Conservation (phyloP, 1,284 basidiomycete genomes). For the Pascua guehoae region DNA sequence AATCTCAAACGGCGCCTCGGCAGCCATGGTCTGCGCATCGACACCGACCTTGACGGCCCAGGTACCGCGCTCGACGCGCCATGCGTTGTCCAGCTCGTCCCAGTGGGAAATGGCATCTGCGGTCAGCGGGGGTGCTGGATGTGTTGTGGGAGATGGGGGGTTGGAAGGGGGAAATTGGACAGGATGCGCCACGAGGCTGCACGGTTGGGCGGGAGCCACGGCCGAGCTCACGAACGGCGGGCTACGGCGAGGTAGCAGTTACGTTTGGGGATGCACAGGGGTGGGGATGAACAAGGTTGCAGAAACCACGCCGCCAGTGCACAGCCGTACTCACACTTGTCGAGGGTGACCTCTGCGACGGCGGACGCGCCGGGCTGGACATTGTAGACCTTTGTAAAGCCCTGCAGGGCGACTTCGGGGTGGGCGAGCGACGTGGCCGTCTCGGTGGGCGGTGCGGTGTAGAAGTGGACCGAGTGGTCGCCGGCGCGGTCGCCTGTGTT, state of each 20-base stretch:
- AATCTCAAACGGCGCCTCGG: constrained; percentile 26
- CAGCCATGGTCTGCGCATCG: constrained; percentile 30
- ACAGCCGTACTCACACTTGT: constrained; percentile 36
- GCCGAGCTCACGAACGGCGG: no score
- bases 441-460: constrained; percentile 32
- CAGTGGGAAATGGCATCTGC: constrained; percentile 47
- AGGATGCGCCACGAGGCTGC: no score
- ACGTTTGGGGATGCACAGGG: no score
- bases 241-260: no score
- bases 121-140: background rate
- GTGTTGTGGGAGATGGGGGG: no score
- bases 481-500: constrained; percentile 46
- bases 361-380: constrained; percentile 24
- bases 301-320: background rate
- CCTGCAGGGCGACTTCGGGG: constrained; percentile 39
- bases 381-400: constrained; percentile 42
- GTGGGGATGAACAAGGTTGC: no score
- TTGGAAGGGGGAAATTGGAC: no score
- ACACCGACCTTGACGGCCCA: constrained; percentile 37
- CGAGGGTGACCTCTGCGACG: constrained; percentile 34
- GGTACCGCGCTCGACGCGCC: constrained; percentile 37
- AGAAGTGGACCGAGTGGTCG: constrained; percentile 43
- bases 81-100: constrained; percentile 40
- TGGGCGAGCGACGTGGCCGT: constrained; percentile 31
- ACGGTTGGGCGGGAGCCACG: no score